Conservation (phyloP, 352 stramenopile genomes). For the Phytopythium cucurbitacearum region DNA sequence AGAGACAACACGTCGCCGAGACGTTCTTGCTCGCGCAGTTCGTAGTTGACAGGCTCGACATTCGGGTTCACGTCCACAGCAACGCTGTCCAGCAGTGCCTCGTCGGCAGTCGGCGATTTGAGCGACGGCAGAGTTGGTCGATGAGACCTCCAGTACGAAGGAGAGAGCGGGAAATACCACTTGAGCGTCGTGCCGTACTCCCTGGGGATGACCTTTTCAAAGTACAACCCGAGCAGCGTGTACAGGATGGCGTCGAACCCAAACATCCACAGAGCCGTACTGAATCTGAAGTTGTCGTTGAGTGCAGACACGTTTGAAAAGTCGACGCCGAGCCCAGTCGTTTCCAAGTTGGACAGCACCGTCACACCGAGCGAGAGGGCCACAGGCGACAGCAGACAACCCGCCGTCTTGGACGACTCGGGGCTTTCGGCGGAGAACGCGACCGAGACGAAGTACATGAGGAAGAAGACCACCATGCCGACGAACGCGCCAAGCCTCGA, state of each 20-base stretch:
- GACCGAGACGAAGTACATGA: slow-evolving; percentile 68
- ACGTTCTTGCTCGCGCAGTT: slow-evolving; percentile 33
- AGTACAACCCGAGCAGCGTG: slow-evolving; percentile 85
- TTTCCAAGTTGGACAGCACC: slow-evolving; percentile 46
- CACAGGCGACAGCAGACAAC: slow-evolving; percentile 51
- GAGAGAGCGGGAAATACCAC: slow-evolving; percentile 89
- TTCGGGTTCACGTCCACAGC: slow-evolving; percentile 27
- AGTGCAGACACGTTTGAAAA: slow-evolving; percentile 30
- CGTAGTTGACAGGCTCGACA: slow-evolving; percentile 30
- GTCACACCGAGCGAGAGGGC: slow-evolving; percentile 64
- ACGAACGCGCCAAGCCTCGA: slow-evolving; percentile 54
- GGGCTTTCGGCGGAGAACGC: slow-evolving; percentile 21
- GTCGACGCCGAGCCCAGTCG: slow-evolving; percentile 35
- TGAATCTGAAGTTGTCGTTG: slow-evolving; percentile 56
- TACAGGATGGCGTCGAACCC: slow-evolving; percentile 87
- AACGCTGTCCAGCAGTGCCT: slow-evolving; percentile 23
- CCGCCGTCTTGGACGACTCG: slow-evolving; percentile 32
- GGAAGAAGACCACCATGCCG: slow-evolving; percentile 82
- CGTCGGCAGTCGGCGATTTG: slow-evolving; percentile 3
- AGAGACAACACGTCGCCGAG: slow-evolving; percentile 35
- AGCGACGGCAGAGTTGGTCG: slow-evolving; percentile 1
- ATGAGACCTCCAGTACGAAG: slow-evolving; percentile 26
- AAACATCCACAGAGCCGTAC: slow-evolving; percentile 64
- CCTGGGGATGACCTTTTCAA: slow-evolving; percentile 88
- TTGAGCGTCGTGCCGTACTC: slow-evolving; percentile 86